Base-by-base conservation (phyloP, 2,329 filamentous ascomycete genomes). In the Coniochaeta pulveracea region DNA sequence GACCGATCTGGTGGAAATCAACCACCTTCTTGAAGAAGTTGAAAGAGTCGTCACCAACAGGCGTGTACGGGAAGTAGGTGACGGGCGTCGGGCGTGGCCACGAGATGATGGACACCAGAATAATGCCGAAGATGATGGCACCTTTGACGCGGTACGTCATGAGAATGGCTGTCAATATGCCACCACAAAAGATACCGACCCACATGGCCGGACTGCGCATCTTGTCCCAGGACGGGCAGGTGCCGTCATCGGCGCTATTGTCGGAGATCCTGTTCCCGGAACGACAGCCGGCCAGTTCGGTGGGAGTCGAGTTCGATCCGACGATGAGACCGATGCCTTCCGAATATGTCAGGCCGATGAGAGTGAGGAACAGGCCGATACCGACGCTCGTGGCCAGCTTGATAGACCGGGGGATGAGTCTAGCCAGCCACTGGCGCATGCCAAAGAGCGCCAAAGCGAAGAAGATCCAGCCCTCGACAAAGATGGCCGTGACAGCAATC, bases 1-100 rank as follows among this genome's bases (percentile, higher is more conserved):
- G 68, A 40, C 67, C 51, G 50, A 93, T 93, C 5, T 75, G 70
- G 50, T 89, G 84, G 63, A 93, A 91, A 16, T 78, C 76, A 26
- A 89, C 85, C 3, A 93, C 83, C 51, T 85, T 71, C 55, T 83
- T 85, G 71, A 93, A 93, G 58, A 93, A 93, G 47, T 88, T 66
- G 55, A 93, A 93, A 25, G 63, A 63, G 46, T 68, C 67, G 52
- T 88, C 64, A 25, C 85, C 85, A 3, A 78, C 54, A 0, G 64
- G 44, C 0, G 73, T 83, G 47, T 88, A 66, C 0, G 85, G 84
- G 58, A 93, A 93, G 55, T 81, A 85, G 5, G 85, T 89, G 36
- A 93, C 77, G 1, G 69, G 53, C 0, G 85, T 89, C 12, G 64
- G 60, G 16, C 85, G 73, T 0, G 85, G 85, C 85, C 85, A 93